Evolutionary conservation across 768 basidiomycete genomes (phyloP), one percentile per base, ranked within the genome.

Genomic region (Boletus subparvulus): DNA sequence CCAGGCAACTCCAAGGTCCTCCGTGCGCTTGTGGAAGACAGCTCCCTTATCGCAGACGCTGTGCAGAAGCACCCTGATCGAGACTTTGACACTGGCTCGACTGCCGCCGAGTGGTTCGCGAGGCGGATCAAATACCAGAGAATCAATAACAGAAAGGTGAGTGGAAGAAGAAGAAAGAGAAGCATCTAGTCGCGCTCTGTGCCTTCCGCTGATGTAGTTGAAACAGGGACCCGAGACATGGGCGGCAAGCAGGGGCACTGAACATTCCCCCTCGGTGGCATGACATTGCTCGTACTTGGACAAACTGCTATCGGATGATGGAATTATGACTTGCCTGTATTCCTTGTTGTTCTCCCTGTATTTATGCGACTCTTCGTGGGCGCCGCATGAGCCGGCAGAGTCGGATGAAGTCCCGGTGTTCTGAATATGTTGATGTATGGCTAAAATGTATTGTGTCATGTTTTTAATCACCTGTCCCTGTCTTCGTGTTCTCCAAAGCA

Each of bases 1-100:
- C 86, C 86, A 0, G 81, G 80, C 8, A 78, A 86, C 64, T 74
- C 75, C 2, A 72, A 78, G 37, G 55, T 77, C 1, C 78, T 88
- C 9, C 77, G 75, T 9, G 79, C 86, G 3, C 70, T 87, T 6
- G 69, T 74, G 0, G 77, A 83, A 30, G 75, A 80, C 8, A 87
- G 85, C 54, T 61, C 73, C 0, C 53, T 80, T 3, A 79, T 88
- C 16, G 79, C 81, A 0, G 74, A 78, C 3, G 74, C 78, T 6
- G 72, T 72, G n/a, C 62, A 55, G 9, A 68, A 68, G 13, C 63
- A 62, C 5, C 70, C 75, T 1, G 80, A 76, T 17, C 73, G 64
- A 74, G 69, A 68, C 52, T 76, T 69, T 50, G 55, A 73, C 26
- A 75, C 73, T 1, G 71, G 69, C 13, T 54, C 69, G 1, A 81